Conservation (phyloP, 2,329 filamentous ascomycete genomes). For the Seiridium unicorne region DNA sequence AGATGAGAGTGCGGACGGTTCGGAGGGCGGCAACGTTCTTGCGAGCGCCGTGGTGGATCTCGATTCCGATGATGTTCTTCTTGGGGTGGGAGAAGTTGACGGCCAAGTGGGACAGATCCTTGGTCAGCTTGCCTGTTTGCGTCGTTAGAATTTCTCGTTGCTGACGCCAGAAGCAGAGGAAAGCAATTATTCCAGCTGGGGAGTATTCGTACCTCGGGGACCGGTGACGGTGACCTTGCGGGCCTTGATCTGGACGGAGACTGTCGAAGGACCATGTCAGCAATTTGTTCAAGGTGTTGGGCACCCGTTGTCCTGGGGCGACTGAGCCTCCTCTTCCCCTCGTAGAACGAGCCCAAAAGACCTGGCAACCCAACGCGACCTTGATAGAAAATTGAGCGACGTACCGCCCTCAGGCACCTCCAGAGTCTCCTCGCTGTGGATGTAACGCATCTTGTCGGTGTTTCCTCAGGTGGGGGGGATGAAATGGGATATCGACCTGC, state of each 20-base stretch:
- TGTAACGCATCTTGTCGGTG: constrained; percentile 96
- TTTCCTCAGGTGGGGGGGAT: constrained; percentile 40
- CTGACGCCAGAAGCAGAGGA: background rate
- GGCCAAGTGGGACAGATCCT: constrained; percentile 94
- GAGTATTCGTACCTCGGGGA: constrained; percentile 69
- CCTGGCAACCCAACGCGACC: background rate
- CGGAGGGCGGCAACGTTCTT: constrained; percentile 98
- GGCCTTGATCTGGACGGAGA: constrained; percentile 98
- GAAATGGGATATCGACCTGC: constrained; percentile 32
- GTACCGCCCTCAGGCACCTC: constrained; percentile 95
- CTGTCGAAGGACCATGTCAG: constrained; percentile 52
- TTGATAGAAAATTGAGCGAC: constrained; percentile 40
- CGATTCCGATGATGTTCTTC: constrained; percentile 88
- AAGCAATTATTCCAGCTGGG: background rate
- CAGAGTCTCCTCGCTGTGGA: constrained; percentile 96
- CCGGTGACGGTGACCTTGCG: constrained; percentile 96
- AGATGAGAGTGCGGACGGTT: constrained; percentile 96
- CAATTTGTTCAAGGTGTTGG: constrained; percentile 13
- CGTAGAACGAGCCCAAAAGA: background rate
- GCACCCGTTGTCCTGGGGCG: background rate
- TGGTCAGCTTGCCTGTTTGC: constrained; percentile 79
- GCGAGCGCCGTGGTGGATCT: constrained; percentile 97
- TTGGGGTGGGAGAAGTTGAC: constrained; percentile 91
- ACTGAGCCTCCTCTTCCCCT: background rate
- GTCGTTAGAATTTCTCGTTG: background rate